Conservation (phyloP, 768 basidiomycete genomes). For the Podaxis sp. region DNA sequence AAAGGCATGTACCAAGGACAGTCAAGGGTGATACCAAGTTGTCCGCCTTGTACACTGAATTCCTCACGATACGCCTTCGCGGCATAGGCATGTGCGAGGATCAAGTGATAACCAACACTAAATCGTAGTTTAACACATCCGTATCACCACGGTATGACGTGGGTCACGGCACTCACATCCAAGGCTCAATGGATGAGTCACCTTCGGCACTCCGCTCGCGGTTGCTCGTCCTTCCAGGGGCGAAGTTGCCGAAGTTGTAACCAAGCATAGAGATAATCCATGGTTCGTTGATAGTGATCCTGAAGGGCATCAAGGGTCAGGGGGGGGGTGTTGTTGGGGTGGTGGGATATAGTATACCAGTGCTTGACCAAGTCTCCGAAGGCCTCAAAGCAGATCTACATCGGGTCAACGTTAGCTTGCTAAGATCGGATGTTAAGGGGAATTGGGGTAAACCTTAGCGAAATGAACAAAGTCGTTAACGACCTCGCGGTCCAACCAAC, state of each 20-base stretch:
- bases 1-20: conserved; percentile 68
- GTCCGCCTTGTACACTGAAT: conserved; percentile 55
- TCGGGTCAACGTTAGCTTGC: not conserved
- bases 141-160: conserved; percentile 6
- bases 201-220: conserved; percentile 54
- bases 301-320: conserved; percentile 19
- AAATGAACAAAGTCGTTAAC: conserved; percentile 64
- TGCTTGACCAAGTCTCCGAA: conserved; percentile 76
- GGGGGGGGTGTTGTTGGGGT: not conserved
- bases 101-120: conserved; percentile 67
- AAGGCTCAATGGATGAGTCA: conserved; percentile 62
- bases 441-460: conserved; percentile 38
- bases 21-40: conserved; percentile 74
- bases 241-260: conserved; percentile 64
- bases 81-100: conserved; percentile 69
- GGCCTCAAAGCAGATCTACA: conserved; percentile 61
- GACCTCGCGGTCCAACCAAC: conserved; percentile 71
- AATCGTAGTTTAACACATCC: not conserved
- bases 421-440: not conserved
- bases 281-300: conserved; percentile 76
- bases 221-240: conserved; percentile 67
- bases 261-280: conserved; percentile 66
- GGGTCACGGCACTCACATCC: conserved; percentile 48
- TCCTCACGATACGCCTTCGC: conserved; percentile 62
- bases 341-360: conserved; percentile 40